Conservation (phyloP, 768 basidiomycete genomes). For the Boletus subcaerulescens region DNA sequence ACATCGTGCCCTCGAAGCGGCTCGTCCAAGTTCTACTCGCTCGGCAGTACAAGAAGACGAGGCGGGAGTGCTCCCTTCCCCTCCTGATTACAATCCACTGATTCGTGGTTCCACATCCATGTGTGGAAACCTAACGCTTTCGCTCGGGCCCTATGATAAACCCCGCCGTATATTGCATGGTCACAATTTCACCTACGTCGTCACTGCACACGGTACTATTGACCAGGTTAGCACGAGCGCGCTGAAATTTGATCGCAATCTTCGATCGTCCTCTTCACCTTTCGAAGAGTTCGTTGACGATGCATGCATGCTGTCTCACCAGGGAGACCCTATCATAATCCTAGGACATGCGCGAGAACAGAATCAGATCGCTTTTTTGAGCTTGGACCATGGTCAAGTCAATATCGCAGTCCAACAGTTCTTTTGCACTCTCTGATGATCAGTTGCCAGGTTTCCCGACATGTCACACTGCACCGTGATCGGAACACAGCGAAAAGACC, state of each 20-base stretch:
- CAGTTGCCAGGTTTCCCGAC: conserved; percentile 6
- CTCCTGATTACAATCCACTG: neutral
- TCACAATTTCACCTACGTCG: conserved; percentile 19
- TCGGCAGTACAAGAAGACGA: neutral
- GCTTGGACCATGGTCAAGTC: conserved; percentile 22
- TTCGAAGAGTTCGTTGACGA: conserved; percentile 40
- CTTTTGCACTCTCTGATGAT: conserved; percentile 1
- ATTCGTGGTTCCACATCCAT: neutral
- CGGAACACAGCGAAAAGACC: conserved; percentile 36
- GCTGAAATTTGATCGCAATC: conserved; percentile 14
- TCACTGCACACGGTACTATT: conserved; percentile 41
- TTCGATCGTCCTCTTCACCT: conserved; percentile 21
- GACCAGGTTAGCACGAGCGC: conserved; percentile 24
- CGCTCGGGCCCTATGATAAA: conserved; percentile 35
- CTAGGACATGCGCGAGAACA: conserved; percentile 40
- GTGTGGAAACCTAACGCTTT: conserved; percentile 8
- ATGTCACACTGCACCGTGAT: conserved; percentile 23
- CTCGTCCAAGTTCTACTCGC: neutral
- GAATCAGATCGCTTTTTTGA: conserved; percentile 31
- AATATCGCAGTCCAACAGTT: conserved; percentile 1
- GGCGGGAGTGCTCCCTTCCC: neutral
- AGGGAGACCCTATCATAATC: conserved; percentile 27
- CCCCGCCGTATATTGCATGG: conserved; percentile 37
- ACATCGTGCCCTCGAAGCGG: neutral
- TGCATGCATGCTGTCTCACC: conserved; percentile 35